These are phyloP conservation scores for Metschnikowia bowlesiae DNA, from an alignment of 805 yeast genomes.

Conservation along the genomic window DNA sequence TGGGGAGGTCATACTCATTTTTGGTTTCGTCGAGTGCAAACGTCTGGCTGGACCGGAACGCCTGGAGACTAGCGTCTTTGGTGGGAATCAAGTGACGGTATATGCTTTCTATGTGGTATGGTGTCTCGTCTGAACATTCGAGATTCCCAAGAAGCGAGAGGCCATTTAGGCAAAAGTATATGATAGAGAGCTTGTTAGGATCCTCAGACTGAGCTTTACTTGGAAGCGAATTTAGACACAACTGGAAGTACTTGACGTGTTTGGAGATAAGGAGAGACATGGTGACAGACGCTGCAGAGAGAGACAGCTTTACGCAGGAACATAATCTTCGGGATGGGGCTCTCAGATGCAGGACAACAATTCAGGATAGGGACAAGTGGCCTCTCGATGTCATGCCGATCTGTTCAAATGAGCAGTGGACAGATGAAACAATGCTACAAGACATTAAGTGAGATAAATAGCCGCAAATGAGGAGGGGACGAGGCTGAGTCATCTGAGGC, in stretches of 20 bases:
- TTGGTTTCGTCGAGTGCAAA: conserved; percentile 29
- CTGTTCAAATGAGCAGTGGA: too few relatives aligned
- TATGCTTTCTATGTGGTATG: conserved; percentile 37
- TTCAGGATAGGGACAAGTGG: not conserved
- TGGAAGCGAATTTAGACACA: conserved; percentile 55
- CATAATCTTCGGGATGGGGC: too few relatives aligned
- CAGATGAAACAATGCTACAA: too few relatives aligned
- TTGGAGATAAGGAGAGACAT: conserved; percentile 21
- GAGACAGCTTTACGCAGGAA: too few relatives aligned
- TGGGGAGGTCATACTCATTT: conserved; percentile 52
- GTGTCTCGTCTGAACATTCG: conserved; percentile 18
- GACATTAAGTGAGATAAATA: too few relatives aligned
- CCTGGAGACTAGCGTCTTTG: conserved; percentile 27
- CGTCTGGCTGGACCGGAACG: conserved; percentile 57
- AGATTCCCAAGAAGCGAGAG: conserved; percentile 43
- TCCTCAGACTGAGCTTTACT: conserved; percentile 56
- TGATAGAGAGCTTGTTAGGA: conserved; percentile 62
- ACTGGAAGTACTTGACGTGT: conserved; percentile 43
- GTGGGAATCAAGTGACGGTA: conserved; percentile 41
- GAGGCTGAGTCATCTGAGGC: too few relatives aligned
- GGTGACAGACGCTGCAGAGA: not conserved
- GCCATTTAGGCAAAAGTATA: conserved; percentile 66
- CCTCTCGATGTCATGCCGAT: too few relatives aligned
- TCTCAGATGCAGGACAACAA: too few relatives aligned
- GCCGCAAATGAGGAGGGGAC: too few relatives aligned